Conservation (phyloP, 345 rosid genomes). For the Eucalyptus pumila region DNA sequence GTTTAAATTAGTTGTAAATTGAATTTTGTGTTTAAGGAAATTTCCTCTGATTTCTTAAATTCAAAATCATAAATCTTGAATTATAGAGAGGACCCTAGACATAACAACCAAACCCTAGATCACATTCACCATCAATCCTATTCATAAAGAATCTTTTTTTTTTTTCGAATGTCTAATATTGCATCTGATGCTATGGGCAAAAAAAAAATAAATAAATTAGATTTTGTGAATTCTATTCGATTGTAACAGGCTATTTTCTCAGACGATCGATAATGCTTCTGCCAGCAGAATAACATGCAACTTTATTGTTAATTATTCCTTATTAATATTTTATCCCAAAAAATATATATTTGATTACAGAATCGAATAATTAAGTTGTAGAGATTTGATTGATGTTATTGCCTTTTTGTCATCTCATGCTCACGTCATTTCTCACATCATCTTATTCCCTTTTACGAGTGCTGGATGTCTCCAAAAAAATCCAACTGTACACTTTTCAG, state of each 20-base stretch:
- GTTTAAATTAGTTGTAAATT: too few relatives aligned
- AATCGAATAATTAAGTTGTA: not conserved
- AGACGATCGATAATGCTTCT: not conserved
- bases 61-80: not conserved
- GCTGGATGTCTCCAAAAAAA: not conserved
- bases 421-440: not conserved
- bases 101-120: not conserved
- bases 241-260: not conserved
- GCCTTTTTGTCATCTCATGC: not conserved
- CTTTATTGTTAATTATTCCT: not conserved
- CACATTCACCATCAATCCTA: not conserved
- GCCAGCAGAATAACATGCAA: not conserved
- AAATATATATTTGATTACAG: not conserved
- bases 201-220: not conserved
- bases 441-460: not conserved
- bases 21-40: not conserved
- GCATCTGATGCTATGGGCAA: not conserved
- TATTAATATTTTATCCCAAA: not conserved
- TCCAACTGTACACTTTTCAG: not conserved
- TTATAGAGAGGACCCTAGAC: not conserved
- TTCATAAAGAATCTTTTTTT: not conserved
- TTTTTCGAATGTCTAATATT: not conserved
- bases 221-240: not conserved
- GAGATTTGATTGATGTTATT: not conserved
- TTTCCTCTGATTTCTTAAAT: not conserved